Conservation (phyloP, 108 stramenopile genomes). For the Nannochloropsis salina region DNA sequence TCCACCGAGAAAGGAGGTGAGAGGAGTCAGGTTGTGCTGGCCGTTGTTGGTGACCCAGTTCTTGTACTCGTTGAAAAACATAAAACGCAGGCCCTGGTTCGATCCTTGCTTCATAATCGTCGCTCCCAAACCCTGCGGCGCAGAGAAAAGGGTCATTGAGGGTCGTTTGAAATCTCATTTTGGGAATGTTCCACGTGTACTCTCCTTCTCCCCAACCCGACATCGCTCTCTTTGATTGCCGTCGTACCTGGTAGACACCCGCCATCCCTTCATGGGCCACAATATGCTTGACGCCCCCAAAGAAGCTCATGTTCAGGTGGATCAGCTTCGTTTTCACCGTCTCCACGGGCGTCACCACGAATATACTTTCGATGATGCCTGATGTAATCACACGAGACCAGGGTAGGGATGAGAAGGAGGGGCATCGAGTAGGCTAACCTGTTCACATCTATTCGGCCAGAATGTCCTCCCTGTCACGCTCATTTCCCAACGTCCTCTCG, state of each 20-base stretch:
- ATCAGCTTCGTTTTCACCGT: slow-evolving; percentile 97
- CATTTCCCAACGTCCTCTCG: not conserved
- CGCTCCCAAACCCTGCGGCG: slow-evolving; percentile 62
- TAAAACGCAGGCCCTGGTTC: slow-evolving; percentile 95
- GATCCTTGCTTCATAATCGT: slow-evolving; percentile 93
- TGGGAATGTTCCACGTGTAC: not conserved
- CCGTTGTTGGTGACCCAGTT: slow-evolving; percentile 56
- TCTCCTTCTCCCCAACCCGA: not conserved
- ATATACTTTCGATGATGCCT: slow-evolving; percentile 39
- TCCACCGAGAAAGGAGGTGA: slow-evolving; percentile 82
- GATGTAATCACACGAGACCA: not conserved
- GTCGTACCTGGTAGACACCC: slow-evolving; percentile 75
- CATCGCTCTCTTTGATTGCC: not conserved
- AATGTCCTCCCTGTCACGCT: no score
- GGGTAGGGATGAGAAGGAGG: not conserved
- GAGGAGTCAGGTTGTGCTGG: slow-evolving; percentile 64
- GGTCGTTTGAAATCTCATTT: not conserved
- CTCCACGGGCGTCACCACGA: slow-evolving; percentile 93
- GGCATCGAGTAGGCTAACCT: not conserved
- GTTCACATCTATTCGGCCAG: not conserved
- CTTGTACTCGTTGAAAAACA: slow-evolving; percentile 97
- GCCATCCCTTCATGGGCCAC: slow-evolving; percentile 72
- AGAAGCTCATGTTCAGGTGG: slow-evolving; percentile 72
- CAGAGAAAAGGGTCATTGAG: not conserved
- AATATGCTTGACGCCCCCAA: slow-evolving; percentile 71